Base-by-base conservation (phyloP, 164 flowering plant species). In the Aristolochia californica region DNA sequence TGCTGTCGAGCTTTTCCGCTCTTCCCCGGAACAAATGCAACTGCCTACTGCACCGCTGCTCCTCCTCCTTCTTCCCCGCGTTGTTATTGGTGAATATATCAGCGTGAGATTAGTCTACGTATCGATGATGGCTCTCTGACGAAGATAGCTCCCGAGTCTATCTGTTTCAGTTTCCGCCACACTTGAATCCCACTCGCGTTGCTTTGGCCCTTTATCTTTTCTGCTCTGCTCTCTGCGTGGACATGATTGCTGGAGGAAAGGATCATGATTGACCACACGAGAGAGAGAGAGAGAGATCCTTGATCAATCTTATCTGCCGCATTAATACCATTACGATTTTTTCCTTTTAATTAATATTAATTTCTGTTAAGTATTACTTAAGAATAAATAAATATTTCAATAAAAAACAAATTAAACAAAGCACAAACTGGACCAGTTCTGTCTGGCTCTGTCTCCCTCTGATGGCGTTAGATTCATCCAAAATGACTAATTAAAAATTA, bases 231-330 rank as follows among this genome's bases (percentile, higher is more conserved):
- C 20, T 34, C 18, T 7, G 4, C 55, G 30, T 34, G 43, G 61
- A 49, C 45, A 57, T 64, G 67, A 58, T 64, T 58, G 52, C 57
- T 50, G 50, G 30, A 28, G 22, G 24, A 50, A 63, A 52, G 55
- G 50, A 56, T 51, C 59, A 58, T 64, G 67, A 64, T 64, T 64
- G 62, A 64, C 67, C 62, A 64, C 62, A 64, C 67, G 57, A 25
- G 62, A 57, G 44, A 8, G 40, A 34, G 40, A 34, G 10, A 8
- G 34, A 50, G 57, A 52, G 55, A 51, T 50, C 26, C 43, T 52
- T 51, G 61, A 51, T 58, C 52, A 52, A 58, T 62, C 62, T 57
- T 51, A 64, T 57, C 52, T n/a, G 61, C 44, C 43, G 45, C 62
- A 45, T 59, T 48, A 15, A 21, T 48, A 45, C 54, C 26, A 0